Base-by-base conservation (phyloP, 306 rosid species). In the Casuarina cunninghamiana region DNA sequence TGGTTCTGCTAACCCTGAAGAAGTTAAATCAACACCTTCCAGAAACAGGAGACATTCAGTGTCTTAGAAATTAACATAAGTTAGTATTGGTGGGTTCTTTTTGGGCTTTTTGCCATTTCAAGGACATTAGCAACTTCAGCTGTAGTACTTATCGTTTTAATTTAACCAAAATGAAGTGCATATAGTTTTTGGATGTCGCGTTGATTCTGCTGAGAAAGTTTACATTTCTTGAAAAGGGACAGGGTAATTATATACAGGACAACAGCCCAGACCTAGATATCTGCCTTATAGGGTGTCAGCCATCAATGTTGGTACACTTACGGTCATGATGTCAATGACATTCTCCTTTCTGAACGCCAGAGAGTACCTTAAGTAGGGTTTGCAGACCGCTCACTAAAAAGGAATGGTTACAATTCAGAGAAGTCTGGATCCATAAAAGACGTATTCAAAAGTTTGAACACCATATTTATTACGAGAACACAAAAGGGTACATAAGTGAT, bases 31-130 rank as follows among this genome's bases (percentile, higher is more conserved):
- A 12, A 93, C 98, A 8, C 96, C 98, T 69, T 93, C 91, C 19
- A 88, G 99, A 85, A 96, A 91, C 71, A 84, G 94, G 83, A 93
- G 99, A 86, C 90, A 90, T 87, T 93, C 99, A 66, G 98, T 93
- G 74, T 96, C 99, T n/a, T 96, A 81, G 89, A 71, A 81, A 72
- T 81, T 72, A 73, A 73, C 26, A 72, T 19, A 70, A 53, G 53
- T 69, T 77, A 82, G 80, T 74, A 55, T 80, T 81, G 57, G 42
- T 44, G 15, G 3, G 43, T 60, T 35, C 54, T 74, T 72, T 48
- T 73, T 72, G 61, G 37, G 49, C 16, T 68, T 61, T 60, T 10
- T 11, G 65, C 76, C 62, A 73, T 79, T 78, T 74, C 81, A 77
- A 73, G 62, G 85, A 76, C 76, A 60, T 77, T 76, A 84, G 73